Conservation (phyloP, 2,329 filamentous ascomycete genomes). For the Fusarium tupiense region DNA sequence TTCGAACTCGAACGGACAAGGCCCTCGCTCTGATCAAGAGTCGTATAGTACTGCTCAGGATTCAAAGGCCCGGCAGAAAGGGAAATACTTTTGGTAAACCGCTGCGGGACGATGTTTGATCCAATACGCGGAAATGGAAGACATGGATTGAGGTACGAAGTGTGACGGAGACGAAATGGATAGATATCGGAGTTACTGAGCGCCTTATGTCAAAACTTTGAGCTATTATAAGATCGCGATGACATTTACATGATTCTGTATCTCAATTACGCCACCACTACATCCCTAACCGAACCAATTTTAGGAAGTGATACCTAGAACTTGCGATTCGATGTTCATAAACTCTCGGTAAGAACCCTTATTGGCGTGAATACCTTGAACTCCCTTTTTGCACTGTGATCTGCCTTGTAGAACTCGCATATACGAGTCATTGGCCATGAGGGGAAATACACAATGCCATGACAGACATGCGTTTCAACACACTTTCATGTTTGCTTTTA, state of each 20-base stretch:
- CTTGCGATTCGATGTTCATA: no score
- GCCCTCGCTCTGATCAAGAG: conserved; percentile 2
- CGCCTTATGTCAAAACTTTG: not conserved
- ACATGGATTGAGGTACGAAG: not conserved
- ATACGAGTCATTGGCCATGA: no score
- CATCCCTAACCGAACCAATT: conserved; percentile 45
- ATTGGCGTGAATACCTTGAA: no score
- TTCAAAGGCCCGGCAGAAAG: not conserved
- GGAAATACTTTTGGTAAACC: conserved; percentile 33
- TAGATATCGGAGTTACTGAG: not conserved
- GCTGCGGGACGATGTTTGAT: not conserved
- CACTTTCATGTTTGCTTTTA: not conserved
- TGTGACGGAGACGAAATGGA: not conserved
- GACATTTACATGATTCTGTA: not conserved
- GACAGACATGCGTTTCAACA: not conserved
- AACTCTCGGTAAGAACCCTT: no score
- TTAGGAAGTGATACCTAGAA: conserved; percentile 46
- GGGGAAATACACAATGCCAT: not conserved
- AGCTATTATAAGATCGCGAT: not conserved
- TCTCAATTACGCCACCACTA: not conserved
- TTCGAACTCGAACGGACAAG: conserved; percentile 42
- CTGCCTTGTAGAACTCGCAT: no score
- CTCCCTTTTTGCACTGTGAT: no score
- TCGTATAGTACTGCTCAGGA: conserved; percentile 10
- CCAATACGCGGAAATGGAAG: not conserved